Evolutionary conservation across 2,329 filamentous ascomycete genomes (phyloP), one percentile per base, ranked within the genome.

Genomic region (Geoglossum cookeanum): DNA sequence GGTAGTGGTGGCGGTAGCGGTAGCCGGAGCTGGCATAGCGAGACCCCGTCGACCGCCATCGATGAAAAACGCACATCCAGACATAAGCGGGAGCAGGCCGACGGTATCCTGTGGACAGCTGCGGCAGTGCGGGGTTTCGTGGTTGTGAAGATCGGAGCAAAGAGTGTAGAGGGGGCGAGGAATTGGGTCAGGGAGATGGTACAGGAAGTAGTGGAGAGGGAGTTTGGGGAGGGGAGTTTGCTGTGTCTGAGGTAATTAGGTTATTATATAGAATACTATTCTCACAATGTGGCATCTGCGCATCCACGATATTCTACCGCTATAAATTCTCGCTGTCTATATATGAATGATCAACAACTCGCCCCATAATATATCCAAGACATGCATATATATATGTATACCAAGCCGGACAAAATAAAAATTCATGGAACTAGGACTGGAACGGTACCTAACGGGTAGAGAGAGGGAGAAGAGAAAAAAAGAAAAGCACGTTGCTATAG

Each of bases 101-200:
- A 77, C 54, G 78, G 78, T 15, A 69, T 94, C 3, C 73, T 91
- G 3, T 95, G 89, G 87, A 90, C 88, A 30, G 87, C 85, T 11
- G 86, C 89, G 13, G 78, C 77, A 30, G 81, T 94, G 37, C 78
- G 89, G 56, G 84, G 87, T 3, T 95, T 91, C 65, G 84, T 92
- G 3, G 77, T 96, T 30, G 84, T 97, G 63, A 97, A 97, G 68
- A 94, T 97, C 67, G 88, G 87, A 1, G 87, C 90, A 1, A 77
- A 75, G 57, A 84, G 83, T 49, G 84, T 95, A 29, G 89, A 97
- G 68, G 84, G 83, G 30, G 89, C 84, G 3, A 80, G 86, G 62
- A 72, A 78, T 52, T 97, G 90, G 88, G 75, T 97, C 58, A 80
- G 81, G 8, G 75, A 75, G 5, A 85, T 96, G 78, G 71, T 95